Conservation (phyloP, 768 basidiomycete species). For the Boletus rubroflammeus region DNA sequence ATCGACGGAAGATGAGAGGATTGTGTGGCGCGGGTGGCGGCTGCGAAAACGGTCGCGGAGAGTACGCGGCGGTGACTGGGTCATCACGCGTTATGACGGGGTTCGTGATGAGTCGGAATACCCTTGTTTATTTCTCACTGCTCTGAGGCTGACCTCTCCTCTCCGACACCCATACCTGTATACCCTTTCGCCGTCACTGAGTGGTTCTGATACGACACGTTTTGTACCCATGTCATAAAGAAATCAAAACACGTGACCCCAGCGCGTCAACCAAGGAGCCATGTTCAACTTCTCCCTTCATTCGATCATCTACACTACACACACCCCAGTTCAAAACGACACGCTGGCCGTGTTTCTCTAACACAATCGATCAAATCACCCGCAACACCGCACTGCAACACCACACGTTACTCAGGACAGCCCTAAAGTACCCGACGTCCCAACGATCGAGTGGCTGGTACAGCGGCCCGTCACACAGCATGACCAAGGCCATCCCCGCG, state of each 20-base stretch:
- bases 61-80: background rate
- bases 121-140: too few relatives aligned
- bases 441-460: background rate
- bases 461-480: background rate
- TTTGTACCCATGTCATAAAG: background rate
- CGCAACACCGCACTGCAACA: background rate
- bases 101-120: too few relatives aligned
- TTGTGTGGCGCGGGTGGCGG: constrained; percentile 1
- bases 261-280: background rate
- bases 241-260: constrained; percentile 18
- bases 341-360: constrained; percentile 14
- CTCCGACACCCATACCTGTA: background rate
- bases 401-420: background rate
- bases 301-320: background rate
- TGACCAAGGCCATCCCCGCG: background rate
- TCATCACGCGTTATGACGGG: background rate
- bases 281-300: background rate
- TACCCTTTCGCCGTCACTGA: background rate
- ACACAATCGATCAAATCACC: background rate
- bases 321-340: background rate
- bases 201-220: background rate
- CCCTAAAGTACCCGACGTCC: background rate
- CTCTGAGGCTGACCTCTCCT: background rate
- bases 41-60: constrained; percentile 21
- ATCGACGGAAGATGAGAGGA: constrained; percentile 10